These are phyloP conservation scores for Tubosaeta brunneosetosa DNA, from an alignment of 768 basidiomycete species.

Conservation along the genomic window DNA sequence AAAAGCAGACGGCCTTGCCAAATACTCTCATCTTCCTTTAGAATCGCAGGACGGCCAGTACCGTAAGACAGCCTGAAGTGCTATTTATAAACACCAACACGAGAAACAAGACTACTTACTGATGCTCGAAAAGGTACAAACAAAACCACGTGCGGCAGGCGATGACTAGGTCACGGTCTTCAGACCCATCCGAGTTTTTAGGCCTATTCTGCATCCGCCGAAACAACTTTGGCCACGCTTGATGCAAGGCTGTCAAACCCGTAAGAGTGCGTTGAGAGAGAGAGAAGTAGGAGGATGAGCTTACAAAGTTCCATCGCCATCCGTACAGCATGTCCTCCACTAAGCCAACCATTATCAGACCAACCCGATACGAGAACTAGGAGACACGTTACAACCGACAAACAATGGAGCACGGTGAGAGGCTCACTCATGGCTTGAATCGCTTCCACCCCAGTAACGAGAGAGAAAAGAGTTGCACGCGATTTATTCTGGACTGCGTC, in stretches of 20 bases:
- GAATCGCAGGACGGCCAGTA: slow-evolving; percentile 86
- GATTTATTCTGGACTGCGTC: slow-evolving; percentile 86
- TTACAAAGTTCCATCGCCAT: slow-evolving; percentile 93
- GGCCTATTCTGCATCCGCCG: slow-evolving; percentile 73
- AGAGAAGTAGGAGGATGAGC: slow-evolving; percentile 21
- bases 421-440: slow-evolving; percentile 88
- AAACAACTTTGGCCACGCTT: slow-evolving; percentile 81
- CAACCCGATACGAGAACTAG: slow-evolving; percentile 87
- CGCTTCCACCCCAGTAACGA: slow-evolving; percentile 79
- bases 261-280: slow-evolving; percentile 6
- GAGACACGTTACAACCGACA: slow-evolving; percentile 1
- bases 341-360: slow-evolving; percentile 95
- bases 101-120: slow-evolving; percentile 47
- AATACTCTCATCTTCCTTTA: slow-evolving; percentile 92
- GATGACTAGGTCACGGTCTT: slow-evolving; percentile 77
- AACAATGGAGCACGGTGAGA: background rate
- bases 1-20: slow-evolving; percentile 73
- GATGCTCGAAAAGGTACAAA: slow-evolving; percentile 89
- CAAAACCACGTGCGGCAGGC: slow-evolving; percentile 90
- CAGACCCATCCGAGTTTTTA: slow-evolving; percentile 38
- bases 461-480: slow-evolving; percentile 80
- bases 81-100: background rate
- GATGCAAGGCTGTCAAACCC: slow-evolving; percentile 65
- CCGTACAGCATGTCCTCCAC: slow-evolving; percentile 92
- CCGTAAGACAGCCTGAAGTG: slow-evolving; percentile 83